Base-by-base conservation (phyloP, 805 yeast species). In the Torulaspora quercuum region DNA sequence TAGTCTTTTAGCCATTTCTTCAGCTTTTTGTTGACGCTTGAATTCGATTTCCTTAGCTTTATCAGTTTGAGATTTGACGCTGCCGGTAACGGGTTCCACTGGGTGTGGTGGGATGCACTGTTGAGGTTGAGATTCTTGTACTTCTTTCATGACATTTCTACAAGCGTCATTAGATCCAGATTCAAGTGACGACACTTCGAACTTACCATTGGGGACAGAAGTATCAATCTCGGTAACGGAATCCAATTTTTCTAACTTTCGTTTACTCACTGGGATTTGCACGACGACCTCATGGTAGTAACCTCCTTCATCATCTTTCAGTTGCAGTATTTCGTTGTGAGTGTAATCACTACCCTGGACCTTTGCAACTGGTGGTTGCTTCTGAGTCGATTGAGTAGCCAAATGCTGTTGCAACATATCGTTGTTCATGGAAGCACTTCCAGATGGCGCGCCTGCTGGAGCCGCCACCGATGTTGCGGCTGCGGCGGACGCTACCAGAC, bases 211-310 rank as follows among this genome's bases (percentile, higher is more conserved):
- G 5, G 33, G 31, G 3, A 30, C 20, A n/a, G 37, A 28, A 24
- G 39, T 22, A 39, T 29, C 29, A 12, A 42, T 33, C 38, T 37
- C 19, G 19, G 29, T n/a, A 30, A 29, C 29, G 17, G 38, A 8
- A 28, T 41, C 37, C 25, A 14, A 38, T 30, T 22, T 39, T 20
- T 41, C 41, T 11, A 35, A 15, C 26, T 29, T 42, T 8, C 17
- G 35, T 10, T 26, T 28, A 11, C 52, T 45, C 10, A 50, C 39
- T 3, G 65, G 63, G 3, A 59, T 44, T 13, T 51, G 50, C 8
- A 55, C 55, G 7, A 37, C 37, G 3, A 49, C 46, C 32, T 53
- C 57, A 12, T 44, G 57, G 38, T 55, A 59, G 21, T 44, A 49
- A 13, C 55, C 45, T 3, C 55, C 59, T 20, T 55, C 59, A 5